Evolutionary conservation across 164 flowering plant species (phyloP), one percentile per base, ranked within the genome.

Genomic region (Annona cherimola): DNA sequence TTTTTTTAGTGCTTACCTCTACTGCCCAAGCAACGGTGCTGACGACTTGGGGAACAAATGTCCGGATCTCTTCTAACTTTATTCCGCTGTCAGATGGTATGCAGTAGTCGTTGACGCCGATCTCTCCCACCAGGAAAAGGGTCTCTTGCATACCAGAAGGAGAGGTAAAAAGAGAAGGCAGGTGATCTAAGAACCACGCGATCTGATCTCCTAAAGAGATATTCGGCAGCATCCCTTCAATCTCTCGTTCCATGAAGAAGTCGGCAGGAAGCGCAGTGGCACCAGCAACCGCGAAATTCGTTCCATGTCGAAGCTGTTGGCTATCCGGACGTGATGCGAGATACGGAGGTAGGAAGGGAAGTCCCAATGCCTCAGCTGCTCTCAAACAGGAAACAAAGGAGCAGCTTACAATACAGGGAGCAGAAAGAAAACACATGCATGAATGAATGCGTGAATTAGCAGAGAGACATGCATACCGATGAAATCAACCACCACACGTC

Each of bases 401-500:
- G 14, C 8, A 50, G 9, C 8, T 50, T 16, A 50, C n/a, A n/a
- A n/a, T n/a, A n/a, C n/a, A n/a, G n/a, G n/a, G n/a, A 50, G 8
- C 9, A 50, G 57, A 50, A 8, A 9, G 3, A 50, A 50, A 50
- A 4, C 2, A 16, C 57, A 50, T 50, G 14, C 14, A 16, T 50
- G 14, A 50, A 2, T 50, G 14, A 50, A 50, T 50, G 8, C 4
- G n/a, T 19, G 63, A 8, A 16, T 18, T 5, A 4, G 35, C 5
- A 2, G 35, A 61, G 18, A 20, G 16, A 26, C 20, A 2, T 61
- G 35, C 63, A 18, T 61, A 61, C 63, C 63, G 18, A 61, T 61
- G 68, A 83, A 89, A 69, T 91, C 94, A 50, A 91, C 78, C 18
- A 91, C 83, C 4, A 89, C 75, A 0, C 88, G 83, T 1, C 97